phyloP scores from a whole-genome alignment of 2,329 filamentous ascomycete genomes.

The Plenodomus tracheiphilus region DNA sequence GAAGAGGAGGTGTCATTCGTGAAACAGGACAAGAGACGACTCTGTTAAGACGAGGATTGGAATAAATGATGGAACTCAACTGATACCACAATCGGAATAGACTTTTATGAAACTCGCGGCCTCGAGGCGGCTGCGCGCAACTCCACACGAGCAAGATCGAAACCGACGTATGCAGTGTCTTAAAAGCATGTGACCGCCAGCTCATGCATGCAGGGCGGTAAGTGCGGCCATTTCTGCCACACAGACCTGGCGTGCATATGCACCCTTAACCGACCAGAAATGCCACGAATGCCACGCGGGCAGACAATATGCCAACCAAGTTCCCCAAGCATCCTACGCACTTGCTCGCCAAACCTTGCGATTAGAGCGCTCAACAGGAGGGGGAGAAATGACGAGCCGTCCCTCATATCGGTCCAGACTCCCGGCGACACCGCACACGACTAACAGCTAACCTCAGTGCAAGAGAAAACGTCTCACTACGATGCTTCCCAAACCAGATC shows the following conservation, averaged over 20 bases:
- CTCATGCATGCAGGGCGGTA: conserved; percentile 18
- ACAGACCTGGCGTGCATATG: conserved; percentile 13
- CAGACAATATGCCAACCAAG: neutral
- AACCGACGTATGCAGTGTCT: conserved; percentile 3
- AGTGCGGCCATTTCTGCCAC: conserved; percentile 5
- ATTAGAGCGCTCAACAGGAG: neutral
- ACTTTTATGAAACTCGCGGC: neutral
- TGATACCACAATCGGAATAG: neutral
- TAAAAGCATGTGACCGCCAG: conserved; percentile 16
- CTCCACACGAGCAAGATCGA: neutral
- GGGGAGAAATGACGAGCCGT: neutral
- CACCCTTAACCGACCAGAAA: conserved; percentile 12
- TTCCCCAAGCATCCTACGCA: neutral
- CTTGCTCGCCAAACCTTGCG: neutral
- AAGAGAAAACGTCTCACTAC: neutral
- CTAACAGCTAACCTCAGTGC: neutral
- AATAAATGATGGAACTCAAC: neutral
- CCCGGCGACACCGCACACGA: neutral
- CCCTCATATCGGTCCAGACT: neutral
- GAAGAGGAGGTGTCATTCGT: neutral
- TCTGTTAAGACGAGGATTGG: no score
- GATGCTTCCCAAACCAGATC: neutral
- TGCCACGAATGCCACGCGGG: neutral
- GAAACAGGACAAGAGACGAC: no score
- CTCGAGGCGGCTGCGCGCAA: neutral